Base-by-base conservation (phyloP, 306 rosid genomes). In the Cucurbita ficifolia region DNA sequence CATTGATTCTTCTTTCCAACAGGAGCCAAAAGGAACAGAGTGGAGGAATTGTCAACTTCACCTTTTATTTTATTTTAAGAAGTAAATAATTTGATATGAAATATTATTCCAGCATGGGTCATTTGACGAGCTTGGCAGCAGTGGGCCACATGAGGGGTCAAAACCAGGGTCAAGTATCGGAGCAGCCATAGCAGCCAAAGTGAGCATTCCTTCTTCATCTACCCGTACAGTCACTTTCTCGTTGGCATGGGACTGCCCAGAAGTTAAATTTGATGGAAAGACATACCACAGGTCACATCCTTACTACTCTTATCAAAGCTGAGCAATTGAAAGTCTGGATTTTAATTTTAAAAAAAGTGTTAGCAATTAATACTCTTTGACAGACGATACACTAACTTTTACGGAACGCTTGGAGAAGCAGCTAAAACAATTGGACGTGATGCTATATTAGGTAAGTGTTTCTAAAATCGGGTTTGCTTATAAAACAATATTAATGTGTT, bases 221-320 rank as follows among this genome's bases (percentile, higher is more conserved):
- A 85, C 81, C 35, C 87, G 96, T 29, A 79, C 74, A 54, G 94
- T 87, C 73, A 93, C 96, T 70, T 93, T 93, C 80, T 90, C 98
- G 48, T 73, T 93, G 86, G 92, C 96, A 73, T 93, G 98, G 98
- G 96, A 86, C 80, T 86, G 92, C 80, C 98, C 98, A 42, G 97
- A 90, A 86, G 82, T 83, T 52, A 87, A 83, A 63, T 92, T 93
- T 77, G 70, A 83, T 64, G 92, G 87, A 74, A 85, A 78, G 82
- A 81, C 83, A 42, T 90, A 87, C 81, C 78, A 87, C 85, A 87
- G 94, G 98, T 93, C 81, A 80, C 33, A 2, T 29, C 33, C 2
- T 29, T 3, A 29, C 33, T 29, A 29, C 33, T 29, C 33, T 2
- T 29, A 29, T 29, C 33, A 29, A 46, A 46, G 5, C 5, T 11